These are phyloP conservation scores for Starmera amethionina DNA, from an alignment of 805 yeast genomes.

Conservation along the genomic window DNA sequence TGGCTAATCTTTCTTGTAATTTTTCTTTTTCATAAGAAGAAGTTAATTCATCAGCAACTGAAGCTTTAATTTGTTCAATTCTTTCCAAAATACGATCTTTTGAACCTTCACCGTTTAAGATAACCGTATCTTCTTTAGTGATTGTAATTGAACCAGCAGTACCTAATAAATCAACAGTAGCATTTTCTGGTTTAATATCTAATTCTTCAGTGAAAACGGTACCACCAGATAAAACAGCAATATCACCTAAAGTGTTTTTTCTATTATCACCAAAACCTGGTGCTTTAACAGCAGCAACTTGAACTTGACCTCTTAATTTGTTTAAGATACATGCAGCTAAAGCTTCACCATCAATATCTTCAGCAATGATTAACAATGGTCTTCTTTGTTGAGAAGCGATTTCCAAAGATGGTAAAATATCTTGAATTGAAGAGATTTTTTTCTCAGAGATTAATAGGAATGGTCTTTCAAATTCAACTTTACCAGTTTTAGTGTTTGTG, in stretches of 20 bases:
- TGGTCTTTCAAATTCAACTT: constrained; percentile 94
- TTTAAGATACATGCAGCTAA: constrained; percentile 95
- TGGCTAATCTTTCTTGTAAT: constrained; percentile 94
- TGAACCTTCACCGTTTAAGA: constrained; percentile 86
- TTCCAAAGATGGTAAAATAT: constrained; percentile 87
- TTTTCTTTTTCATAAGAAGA: constrained; percentile 93
- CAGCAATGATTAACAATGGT: constrained; percentile 89
- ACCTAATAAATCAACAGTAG: constrained; percentile 84
- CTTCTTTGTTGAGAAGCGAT: constrained; percentile 87
- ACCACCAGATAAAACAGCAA: constrained; percentile 92
- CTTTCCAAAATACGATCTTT: constrained; percentile 75
- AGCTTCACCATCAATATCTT: constrained; percentile 97
- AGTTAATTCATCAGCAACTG: constrained; percentile 59
- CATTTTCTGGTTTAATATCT: constrained; percentile 91
- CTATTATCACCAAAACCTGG: constrained; percentile 99
- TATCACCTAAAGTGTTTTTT: constrained; percentile 90
- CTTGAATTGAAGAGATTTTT: constrained; percentile 84
- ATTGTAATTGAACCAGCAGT: constrained; percentile 84
- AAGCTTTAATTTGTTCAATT: constrained; percentile 87
- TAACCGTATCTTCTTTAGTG: constrained; percentile 92
- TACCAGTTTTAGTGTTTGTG: constrained; percentile 85
- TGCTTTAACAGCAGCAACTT: constrained; percentile 94
- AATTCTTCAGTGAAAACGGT: constrained; percentile 80
- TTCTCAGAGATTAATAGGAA: constrained; percentile 79
- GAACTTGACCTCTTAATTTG: constrained; percentile 97